Conservation (phyloP, 495 filamentous ascomycete genomes). For the Thozetella sp. region DNA sequence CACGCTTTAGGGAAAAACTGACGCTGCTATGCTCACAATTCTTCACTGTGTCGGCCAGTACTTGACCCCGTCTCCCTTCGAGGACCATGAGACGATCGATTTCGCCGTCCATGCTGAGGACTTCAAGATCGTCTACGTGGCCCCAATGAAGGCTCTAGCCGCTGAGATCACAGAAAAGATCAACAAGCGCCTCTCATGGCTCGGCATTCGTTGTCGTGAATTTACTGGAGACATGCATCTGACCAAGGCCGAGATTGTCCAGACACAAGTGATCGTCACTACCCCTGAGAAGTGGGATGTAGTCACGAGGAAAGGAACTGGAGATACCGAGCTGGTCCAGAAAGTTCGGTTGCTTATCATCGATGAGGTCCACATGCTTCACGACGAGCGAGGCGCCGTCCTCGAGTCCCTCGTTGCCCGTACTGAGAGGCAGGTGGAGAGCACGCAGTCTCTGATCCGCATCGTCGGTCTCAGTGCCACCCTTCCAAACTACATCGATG, state of each 20-base stretch:
- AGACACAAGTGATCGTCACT: conserved; percentile 97
- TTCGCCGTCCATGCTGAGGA: conserved; percentile 80
- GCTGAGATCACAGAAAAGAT: conserved; percentile 96
- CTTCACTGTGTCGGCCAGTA: conserved; percentile 88
- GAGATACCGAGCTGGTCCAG: conserved; percentile 95
- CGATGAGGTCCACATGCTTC: conserved; percentile 99
- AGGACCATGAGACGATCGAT: conserved; percentile 71
- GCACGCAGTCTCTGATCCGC: conserved; percentile 94
- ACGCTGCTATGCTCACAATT: conserved; percentile 96
- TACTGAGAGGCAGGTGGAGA: conserved; percentile 95
- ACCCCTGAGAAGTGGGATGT: conserved; percentile 99
- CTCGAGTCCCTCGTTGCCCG: conserved; percentile 93
- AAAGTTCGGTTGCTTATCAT: conserved; percentile 97
- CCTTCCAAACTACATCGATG: conserved; percentile 93
- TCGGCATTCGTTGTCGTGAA: conserved; percentile 86
- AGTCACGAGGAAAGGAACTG: conserved; percentile 93
- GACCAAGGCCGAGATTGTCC: conserved; percentile 92
- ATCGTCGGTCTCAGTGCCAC: conserved; percentile 96
- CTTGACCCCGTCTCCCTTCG: conserved; percentile 72
- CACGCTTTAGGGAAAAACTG: conserved; percentile 76
- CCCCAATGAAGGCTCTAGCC: conserved; percentile 96
- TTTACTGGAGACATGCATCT: conserved; percentile 98
- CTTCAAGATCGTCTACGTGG: conserved; percentile 98
- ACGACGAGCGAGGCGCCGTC: conserved; percentile 95
- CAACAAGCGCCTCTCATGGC: conserved; percentile 89